Evolutionary conservation across 176 grass and related monocot species (phyloP).

Genomic region (Zoysia japonica): DNA sequence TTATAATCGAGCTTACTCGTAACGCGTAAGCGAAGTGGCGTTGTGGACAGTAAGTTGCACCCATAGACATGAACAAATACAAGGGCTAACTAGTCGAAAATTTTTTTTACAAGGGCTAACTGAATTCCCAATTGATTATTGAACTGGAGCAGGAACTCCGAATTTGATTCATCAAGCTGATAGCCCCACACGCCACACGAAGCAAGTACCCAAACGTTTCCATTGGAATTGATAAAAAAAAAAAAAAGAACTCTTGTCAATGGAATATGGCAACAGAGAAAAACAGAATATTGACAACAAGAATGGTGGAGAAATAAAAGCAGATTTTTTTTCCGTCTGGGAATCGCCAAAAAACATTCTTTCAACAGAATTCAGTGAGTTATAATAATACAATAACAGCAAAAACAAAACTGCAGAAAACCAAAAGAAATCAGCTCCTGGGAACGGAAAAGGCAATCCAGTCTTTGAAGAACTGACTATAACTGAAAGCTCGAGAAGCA

Average conservation of each 20-base stretch:
- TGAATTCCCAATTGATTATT: neutral
- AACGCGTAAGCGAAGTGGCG: no score
- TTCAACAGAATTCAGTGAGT: conserved; percentile 5
- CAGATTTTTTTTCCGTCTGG: neutral
- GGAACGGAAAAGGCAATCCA: neutral
- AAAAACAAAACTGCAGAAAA: conserved; percentile 13
- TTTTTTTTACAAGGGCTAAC: neutral
- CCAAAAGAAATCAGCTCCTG: neutral
- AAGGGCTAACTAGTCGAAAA: neutral
- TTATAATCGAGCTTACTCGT: no score
- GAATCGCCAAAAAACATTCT: neutral
- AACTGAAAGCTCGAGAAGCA: conserved; percentile 19
- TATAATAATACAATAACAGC: neutral
- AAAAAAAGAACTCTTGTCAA: neutral
- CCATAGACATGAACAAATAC: neutral
- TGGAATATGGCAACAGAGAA: neutral
- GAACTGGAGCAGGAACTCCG: neutral
- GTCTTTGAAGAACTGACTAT: neutral
- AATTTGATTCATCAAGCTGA: neutral
- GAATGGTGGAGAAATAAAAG: no score
- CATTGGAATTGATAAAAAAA: neutral
- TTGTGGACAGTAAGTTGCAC: no score
- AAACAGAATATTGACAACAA: neutral
- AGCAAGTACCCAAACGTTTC: neutral
- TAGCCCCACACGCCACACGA: neutral